phyloP scores from a whole-genome alignment of 106 monocot genomes.

The Acorus calamus region DNA sequence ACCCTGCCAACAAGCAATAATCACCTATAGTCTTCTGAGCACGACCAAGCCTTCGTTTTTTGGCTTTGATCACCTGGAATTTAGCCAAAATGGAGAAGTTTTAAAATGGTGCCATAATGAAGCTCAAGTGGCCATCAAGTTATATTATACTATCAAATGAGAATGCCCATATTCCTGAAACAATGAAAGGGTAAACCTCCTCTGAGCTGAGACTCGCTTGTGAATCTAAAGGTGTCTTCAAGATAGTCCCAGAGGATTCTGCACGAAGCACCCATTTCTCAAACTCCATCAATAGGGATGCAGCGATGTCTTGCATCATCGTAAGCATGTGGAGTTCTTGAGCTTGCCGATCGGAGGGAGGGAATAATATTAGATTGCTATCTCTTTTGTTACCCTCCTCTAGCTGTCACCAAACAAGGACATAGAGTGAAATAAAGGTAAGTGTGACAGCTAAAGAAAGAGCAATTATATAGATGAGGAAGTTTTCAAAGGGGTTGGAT shows the following conservation, averaged over 20 bases:
- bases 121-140: background rate
- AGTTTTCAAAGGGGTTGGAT: too few relatives aligned
- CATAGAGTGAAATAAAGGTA: background rate
- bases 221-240: constrained; percentile 98
- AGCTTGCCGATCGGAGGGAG: constrained; percentile 63
- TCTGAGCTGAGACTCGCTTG: constrained; percentile 95
- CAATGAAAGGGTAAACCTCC: constrained; percentile 84
- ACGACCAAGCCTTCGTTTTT: constrained; percentile 95
- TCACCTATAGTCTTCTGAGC: constrained; percentile 98
- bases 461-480: too few relatives aligned
- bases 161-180: constrained; percentile 28
- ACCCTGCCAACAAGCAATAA: constrained; percentile 92
- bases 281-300: constrained; percentile 87
- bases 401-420: constrained; percentile 25
- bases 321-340: constrained; percentile 91
- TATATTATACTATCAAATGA: background rate
- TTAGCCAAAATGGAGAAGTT: constrained; percentile 2
- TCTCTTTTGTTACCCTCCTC: constrained; percentile 45
- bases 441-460: background rate
- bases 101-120: background rate
- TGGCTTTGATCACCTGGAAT: constrained; percentile 88
- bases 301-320: constrained; percentile 88
- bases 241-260: constrained; percentile 86
- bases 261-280: constrained; percentile 87
- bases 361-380: constrained; percentile 58